Percentiles rank a stretch among this genome's conserved stretches.
phyloP scores from a whole-genome alignment of 306 rosid genomes.

The Citrullus mucosospermus region DNA sequence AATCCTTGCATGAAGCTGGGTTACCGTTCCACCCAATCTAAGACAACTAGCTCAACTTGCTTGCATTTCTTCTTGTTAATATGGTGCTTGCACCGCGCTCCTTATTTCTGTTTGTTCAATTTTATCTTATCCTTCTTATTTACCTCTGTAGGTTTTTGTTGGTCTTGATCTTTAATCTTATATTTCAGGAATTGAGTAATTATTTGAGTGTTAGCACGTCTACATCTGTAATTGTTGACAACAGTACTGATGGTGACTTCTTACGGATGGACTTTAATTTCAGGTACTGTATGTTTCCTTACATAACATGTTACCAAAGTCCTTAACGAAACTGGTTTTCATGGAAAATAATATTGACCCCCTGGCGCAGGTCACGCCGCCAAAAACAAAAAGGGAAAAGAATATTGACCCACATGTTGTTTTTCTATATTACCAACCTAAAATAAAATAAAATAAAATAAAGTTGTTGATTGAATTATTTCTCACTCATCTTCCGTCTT shows the following conservation, averaged over 20 bases:
- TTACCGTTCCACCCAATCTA: background rate
- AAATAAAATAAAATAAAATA: background rate
- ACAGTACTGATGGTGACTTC: constrained; percentile 79
- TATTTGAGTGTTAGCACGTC: constrained; percentile 78
- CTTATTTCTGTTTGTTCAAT: background rate
- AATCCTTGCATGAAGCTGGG: background rate
- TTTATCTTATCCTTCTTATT: background rate
- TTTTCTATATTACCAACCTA: background rate
- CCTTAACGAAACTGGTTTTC: background rate
- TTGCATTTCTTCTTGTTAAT: background rate
- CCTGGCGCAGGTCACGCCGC: too few relatives aligned
- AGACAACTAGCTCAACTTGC: background rate
- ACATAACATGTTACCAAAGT: background rate
- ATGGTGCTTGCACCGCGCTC: background rate
- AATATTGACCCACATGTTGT: background rate
- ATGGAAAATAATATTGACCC: background rate
- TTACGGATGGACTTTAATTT: constrained; percentile 76
- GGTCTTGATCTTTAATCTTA: background rate
- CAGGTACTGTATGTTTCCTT: constrained; percentile 35
- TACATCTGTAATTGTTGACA: constrained; percentile 79
- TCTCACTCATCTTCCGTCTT: background rate
- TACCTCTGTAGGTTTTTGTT: background rate
- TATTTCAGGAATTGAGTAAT: constrained; percentile 70
- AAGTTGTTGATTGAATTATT: background rate
- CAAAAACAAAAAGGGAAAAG: background rate